These are phyloP conservation scores for Leucosporidium scottii DNA, from an alignment of 768 basidiomycete genomes.

Conservation along the genomic window DNA sequence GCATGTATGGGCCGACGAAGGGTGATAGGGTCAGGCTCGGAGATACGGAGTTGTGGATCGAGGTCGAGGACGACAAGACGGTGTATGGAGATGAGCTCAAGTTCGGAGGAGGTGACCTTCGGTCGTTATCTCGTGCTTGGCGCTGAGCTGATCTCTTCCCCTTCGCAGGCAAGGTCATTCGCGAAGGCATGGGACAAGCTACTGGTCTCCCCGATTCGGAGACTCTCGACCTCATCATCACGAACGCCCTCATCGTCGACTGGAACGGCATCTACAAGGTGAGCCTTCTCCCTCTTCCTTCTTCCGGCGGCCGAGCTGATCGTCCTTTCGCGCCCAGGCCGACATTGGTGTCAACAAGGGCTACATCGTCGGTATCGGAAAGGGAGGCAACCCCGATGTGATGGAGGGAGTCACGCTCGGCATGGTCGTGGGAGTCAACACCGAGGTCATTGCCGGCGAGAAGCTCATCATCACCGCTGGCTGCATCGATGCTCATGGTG, in stretches of 20 bases:
- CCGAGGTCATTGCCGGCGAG: conserved; percentile 94
- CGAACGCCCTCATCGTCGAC: conserved; percentile 87
- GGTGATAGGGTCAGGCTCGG: conserved; percentile 84
- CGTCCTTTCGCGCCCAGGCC: conserved; percentile 51
- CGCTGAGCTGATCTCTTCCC: conserved; percentile 14
- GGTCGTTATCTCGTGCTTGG: neutral
- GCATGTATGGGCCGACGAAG: conserved; percentile 91
- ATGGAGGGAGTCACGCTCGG: conserved; percentile 69
- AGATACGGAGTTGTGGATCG: conserved; percentile 83
- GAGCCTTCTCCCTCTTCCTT: neutral
- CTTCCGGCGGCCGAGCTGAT: neutral
- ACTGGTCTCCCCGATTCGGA: conserved; percentile 61
- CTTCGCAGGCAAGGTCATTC: conserved; percentile 70
- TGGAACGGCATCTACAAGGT: conserved; percentile 96
- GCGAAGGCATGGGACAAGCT: conserved; percentile 95
- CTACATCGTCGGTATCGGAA: conserved; percentile 78
- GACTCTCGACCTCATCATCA: conserved; percentile 84
- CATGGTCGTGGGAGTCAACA: conserved; percentile 79
- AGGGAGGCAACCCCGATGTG: conserved; percentile 90
- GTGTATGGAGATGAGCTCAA: conserved; percentile 94
- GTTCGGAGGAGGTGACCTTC: conserved; percentile 73
- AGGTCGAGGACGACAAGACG: conserved; percentile 83
- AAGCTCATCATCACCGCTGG: conserved; percentile 90
- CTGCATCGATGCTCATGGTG: conserved; percentile 76
- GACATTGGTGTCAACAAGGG: conserved; percentile 89